Percentiles rank a stretch among this genome's conserved stretches.
phyloP scores from a whole-genome alignment of 257 asterid genomes.

The Fraxinus quadrangulata region DNA sequence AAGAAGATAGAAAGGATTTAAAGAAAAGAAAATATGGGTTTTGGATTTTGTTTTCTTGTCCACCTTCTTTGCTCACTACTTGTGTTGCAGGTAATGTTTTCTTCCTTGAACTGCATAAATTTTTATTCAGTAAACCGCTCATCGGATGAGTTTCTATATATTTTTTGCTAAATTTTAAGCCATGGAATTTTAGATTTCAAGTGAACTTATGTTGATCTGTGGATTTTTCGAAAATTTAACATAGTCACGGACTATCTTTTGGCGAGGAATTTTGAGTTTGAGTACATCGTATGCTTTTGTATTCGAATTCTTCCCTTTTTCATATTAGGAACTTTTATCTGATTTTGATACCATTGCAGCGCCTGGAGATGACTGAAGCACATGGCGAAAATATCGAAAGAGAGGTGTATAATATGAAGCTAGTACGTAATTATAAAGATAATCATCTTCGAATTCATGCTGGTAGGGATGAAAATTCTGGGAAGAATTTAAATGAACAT shows the following conservation, averaged over 20 bases:
- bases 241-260: too few relatives aligned
- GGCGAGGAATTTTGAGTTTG: too few relatives aligned
- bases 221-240: background rate
- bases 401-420: too few relatives aligned
- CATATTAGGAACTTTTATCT: background rate
- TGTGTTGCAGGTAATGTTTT: conserved; percentile 36
- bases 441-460: conserved; percentile 30
- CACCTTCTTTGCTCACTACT: conserved; percentile 31
- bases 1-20: conserved; percentile 15
- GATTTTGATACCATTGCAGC: conserved; percentile 26
- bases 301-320: too few relatives aligned
- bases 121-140: background rate
- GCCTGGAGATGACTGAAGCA: conserved; percentile 31
- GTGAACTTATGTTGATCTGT: too few relatives aligned
- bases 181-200: too few relatives aligned
- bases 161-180: too few relatives aligned
- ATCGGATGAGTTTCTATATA: too few relatives aligned
- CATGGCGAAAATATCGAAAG: conserved; percentile 11
- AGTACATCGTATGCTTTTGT: too few relatives aligned
- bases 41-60: conserved; percentile 24
- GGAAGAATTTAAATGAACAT: conserved; percentile 9
- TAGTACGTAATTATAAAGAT: background rate
- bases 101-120: background rate
- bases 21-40: conserved; percentile 35
- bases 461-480: conserved; percentile 11